Percentiles rank a stretch among this genome's conserved stretches.
These are phyloP conservation scores for Pythium utonaiense DNA, from an alignment of 352 stramenopile genomes.

Conservation along the genomic window DNA sequence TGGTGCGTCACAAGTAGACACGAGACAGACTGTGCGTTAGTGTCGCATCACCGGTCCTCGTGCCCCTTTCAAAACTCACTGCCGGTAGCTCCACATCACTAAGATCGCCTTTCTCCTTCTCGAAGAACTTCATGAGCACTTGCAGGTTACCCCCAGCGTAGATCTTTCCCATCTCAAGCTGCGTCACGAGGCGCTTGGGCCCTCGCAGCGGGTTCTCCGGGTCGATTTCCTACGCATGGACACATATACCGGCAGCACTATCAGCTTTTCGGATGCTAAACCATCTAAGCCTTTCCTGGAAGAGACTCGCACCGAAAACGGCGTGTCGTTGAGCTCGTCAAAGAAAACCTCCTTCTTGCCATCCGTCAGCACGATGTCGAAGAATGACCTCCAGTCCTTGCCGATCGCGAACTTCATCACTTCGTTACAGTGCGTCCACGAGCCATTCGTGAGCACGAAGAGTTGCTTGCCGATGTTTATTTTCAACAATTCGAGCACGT, in stretches of 20 bases:
- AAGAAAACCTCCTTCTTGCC: constrained; percentile 56
- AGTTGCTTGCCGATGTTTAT: constrained; percentile 31
- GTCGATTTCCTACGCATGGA: constrained; percentile 25
- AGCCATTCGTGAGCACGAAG: constrained; percentile 52
- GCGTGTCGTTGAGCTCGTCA: constrained; percentile 42
- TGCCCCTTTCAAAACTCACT: background rate
- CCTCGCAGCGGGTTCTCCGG: constrained; percentile 10
- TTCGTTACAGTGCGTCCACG: constrained; percentile 51
- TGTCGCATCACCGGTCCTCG: background rate
- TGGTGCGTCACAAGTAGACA: constrained; percentile 1
- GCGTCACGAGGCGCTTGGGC: constrained; percentile 25
- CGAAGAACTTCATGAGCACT: constrained; percentile 33
- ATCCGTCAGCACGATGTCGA: constrained; percentile 47
- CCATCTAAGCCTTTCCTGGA: too few species aligned
- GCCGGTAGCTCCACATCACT: constrained; percentile 9
- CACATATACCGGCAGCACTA: background rate
- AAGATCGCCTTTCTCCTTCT: constrained; percentile 16
- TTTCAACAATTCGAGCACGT: constrained; percentile 32
- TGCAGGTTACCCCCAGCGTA: constrained; percentile 47
- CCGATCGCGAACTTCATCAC: constrained; percentile 48
- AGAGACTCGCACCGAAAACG: constrained; percentile 31
- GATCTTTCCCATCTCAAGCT: constrained; percentile 32
- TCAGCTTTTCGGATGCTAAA: too few species aligned
- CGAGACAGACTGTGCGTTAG: background rate
- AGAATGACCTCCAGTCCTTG: constrained; percentile 43